Evolutionary conservation across 75 land plant species (phyloP), one percentile per base, ranked within the genome.

Genomic region (Larix kaempferi): DNA sequence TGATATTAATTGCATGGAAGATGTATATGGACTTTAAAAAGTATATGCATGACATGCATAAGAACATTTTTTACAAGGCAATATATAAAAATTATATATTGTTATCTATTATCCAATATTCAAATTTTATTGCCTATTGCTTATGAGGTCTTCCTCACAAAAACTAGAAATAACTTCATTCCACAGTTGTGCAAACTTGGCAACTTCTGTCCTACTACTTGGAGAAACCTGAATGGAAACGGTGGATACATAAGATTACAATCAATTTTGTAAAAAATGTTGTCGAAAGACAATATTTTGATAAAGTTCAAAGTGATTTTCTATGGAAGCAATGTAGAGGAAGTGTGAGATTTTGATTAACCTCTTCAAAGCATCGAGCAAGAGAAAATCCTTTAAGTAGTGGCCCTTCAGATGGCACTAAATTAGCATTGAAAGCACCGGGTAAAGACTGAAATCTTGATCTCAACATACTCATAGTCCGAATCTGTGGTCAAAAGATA

Each of bases 101-200:
- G 74, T 39, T 12, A 25, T 39, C 14, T 73, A 25, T 74, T 23
- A 23, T 74, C 61, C 26, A 23, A 21, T 56, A 39, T 16, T 55
- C 65, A 74, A 74, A 54, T 26, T 61, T 35, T 73, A 79, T 86
- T 93, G 59, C 99, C 89, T 93, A 81, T 98, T 89, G 82, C 95
- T 98, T 25, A 98, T 91, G 21, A 98, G 84, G 64, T 98, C 99
- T 80, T 98, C 99, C 79, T 95, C 96, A 10, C 98, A 91, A 78
- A 98, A 98, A 78, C 96, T 91, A 72, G 81, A 78, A 74, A 98
- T 95, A 12, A 98, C 82, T 84, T 93, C 99, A 91, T 98, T 98
- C 99, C 99, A 98, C 56, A 98, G 76, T 84, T 95, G 99, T 79
- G 98, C 88, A 87, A 98, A 98, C 73, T 89, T 95, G 71, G 99